These are phyloP conservation scores for Lecanosticta acicola DNA, from an alignment of 2,329 filamentous ascomycete genomes.

Conservation along the genomic window DNA sequence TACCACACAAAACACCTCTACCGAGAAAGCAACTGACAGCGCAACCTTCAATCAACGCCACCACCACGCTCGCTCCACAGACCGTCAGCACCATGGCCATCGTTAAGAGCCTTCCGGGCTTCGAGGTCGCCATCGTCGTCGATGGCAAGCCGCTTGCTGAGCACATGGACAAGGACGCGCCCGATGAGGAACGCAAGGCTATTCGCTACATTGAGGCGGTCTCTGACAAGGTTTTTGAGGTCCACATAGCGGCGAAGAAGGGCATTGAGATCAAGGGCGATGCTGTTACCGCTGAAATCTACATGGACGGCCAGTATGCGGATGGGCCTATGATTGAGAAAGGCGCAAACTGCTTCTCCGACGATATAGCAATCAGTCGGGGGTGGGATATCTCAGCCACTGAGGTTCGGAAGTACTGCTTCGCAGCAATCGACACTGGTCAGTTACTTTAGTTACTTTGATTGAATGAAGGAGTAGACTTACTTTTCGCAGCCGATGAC, in stretches of 20 bases:
- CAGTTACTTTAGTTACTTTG: not conserved
- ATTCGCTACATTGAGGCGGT: slow-evolving; percentile 21
- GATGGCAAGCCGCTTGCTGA: slow-evolving; percentile 17
- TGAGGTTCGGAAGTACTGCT: not conserved
- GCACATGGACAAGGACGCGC: slow-evolving; percentile 10
- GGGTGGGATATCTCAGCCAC: not conserved
- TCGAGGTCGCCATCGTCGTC: slow-evolving; percentile 17
- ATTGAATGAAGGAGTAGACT: not conserved
- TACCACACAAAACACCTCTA: not conserved
- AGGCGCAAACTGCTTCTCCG: not conserved
- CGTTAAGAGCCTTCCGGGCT: slow-evolving; percentile 13
- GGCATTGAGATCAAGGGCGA: slow-evolving; percentile 8
- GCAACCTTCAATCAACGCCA: not conserved
- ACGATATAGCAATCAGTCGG: not conserved
- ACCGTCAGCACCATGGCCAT: slow-evolving; percentile 13
- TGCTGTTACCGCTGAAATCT: slow-evolving; percentile 4
- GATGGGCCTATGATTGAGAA: not conserved
- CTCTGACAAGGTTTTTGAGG: slow-evolving; percentile 13
- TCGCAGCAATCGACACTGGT: not conserved
- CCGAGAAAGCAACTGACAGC: not conserved
- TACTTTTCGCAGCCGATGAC: not conserved
- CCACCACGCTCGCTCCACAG: not conserved
- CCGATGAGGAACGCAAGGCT: slow-evolving; percentile 5
- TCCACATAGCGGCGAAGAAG: slow-evolving; percentile 7
- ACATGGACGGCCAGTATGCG: slow-evolving; percentile 8